Conservation (phyloP, 208 protist species). For the Leishmania major region DNA sequence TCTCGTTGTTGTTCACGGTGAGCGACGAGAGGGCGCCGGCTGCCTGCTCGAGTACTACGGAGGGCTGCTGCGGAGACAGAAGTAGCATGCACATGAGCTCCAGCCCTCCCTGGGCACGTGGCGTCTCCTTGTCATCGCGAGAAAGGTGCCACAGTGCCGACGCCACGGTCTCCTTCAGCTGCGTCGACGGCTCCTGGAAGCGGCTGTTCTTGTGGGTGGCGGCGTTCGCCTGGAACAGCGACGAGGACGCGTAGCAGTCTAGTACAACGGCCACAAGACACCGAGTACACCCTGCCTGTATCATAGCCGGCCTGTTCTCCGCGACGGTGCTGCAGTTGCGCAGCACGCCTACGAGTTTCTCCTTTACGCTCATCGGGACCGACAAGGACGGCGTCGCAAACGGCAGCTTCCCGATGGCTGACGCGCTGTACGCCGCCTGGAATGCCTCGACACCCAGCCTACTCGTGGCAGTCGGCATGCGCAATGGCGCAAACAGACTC, state of each 20-base stretch:
- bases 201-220: conserved; percentile 52
- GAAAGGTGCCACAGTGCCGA: conserved; percentile 90
- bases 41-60: conserved; percentile 87
- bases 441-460: conserved; percentile 26
- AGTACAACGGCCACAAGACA: conserved; percentile 76
- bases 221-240: conserved; percentile 36
- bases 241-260: conserved; percentile 63
- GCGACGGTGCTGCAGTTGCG: conserved; percentile 87
- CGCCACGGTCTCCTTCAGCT: conserved; percentile 88
- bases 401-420: conserved; percentile 37
- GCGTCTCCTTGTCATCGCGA: conserved; percentile 84
- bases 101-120: conserved; percentile 78
- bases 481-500: conserved; percentile 20
- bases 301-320: conserved; percentile 75
- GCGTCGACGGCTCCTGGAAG: conserved; percentile 59
- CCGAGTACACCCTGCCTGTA: conserved; percentile 57
- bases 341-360: conserved; percentile 88
- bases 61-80: conserved; percentile 54
- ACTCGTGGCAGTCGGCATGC: conserved; percentile 19
- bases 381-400: conserved; percentile 29
- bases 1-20: conserved; percentile 85
- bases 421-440: conserved; percentile 17
- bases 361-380: conserved; percentile 74
- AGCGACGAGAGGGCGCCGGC: conserved; percentile 89
- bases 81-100: conserved; percentile 85